Conservation (phyloP, 331 rosid species). For the Malus hybrid region DNA sequence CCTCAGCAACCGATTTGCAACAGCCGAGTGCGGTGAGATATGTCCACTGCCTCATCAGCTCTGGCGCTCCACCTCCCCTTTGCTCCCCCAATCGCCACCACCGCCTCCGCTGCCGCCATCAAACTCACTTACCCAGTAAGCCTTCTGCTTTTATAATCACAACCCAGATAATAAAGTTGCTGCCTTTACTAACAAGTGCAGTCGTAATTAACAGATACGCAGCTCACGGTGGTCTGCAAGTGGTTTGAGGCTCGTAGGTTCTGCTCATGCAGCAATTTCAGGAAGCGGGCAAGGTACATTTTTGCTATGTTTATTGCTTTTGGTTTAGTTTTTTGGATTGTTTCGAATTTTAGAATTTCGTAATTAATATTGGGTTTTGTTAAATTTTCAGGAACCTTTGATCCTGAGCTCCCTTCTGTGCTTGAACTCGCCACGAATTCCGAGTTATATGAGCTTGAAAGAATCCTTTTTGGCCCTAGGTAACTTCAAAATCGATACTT, state of each 20-base stretch:
- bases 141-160: background rate
- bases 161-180: background rate
- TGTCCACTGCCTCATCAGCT: slow-evolving; percentile 3
- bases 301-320: background rate
- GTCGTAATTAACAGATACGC: slow-evolving; percentile 6
- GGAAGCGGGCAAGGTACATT: slow-evolving; percentile 29
- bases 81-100: slow-evolving; percentile 20
- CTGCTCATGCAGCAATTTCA: slow-evolving; percentile 35
- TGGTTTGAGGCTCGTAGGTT: slow-evolving; percentile 28
- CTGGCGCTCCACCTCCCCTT: slow-evolving; percentile 22
- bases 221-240: slow-evolving; percentile 19
- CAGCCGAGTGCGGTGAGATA: background rate
- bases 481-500: background rate
- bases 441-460: slow-evolving; percentile 66
- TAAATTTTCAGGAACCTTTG: slow-evolving; percentile 36
- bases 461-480: slow-evolving; percentile 88
- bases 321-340: background rate
- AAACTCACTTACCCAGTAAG: slow-evolving; percentile 26
- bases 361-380: background rate
- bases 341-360: background rate
- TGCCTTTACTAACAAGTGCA: background rate
- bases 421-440: slow-evolving; percentile 81
- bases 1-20: background rate
- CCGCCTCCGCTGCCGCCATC: slow-evolving; percentile 2
- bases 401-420: slow-evolving; percentile 64